phyloP scores from a whole-genome alignment of 1,284 basidiomycete species.

The Malassezia pachydermatis region DNA sequence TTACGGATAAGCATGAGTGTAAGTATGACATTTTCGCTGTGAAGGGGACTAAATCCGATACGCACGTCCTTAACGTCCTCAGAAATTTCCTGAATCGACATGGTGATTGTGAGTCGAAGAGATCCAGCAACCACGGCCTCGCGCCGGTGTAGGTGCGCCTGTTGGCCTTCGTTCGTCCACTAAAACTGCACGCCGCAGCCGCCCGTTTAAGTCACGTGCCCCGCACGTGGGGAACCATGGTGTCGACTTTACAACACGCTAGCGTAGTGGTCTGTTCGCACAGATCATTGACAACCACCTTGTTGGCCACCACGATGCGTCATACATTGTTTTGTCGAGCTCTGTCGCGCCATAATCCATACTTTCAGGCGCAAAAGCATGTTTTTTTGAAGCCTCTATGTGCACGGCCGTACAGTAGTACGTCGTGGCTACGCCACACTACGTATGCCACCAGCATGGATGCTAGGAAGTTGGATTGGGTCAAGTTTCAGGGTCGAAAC shows the following conservation, averaged over 20 bases:
- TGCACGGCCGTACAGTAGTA: too few relatives aligned
- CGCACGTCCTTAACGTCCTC: slow-evolving; percentile 54
- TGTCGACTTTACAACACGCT: background rate
- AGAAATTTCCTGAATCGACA: slow-evolving; percentile 70
- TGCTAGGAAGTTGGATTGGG: too few relatives aligned
- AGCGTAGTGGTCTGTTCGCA: background rate
- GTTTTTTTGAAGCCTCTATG: too few relatives aligned
- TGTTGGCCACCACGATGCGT: too few relatives aligned
- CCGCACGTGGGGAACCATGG: slow-evolving; percentile 1
- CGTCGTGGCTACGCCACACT: too few relatives aligned
- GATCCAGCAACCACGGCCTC: background rate
- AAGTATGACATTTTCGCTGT: background rate
- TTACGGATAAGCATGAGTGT: too few relatives aligned
- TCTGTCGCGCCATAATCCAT: too few relatives aligned
- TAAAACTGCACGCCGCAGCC: slow-evolving; percentile 19
- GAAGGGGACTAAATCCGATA: slow-evolving; percentile 47
- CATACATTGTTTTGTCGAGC: too few relatives aligned
- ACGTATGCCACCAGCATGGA: too few relatives aligned
- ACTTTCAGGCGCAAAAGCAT: too few relatives aligned
- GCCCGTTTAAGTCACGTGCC: slow-evolving; percentile 11
- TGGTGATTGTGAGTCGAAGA: slow-evolving; percentile 34
- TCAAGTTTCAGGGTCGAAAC: background rate
- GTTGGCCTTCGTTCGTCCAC: slow-evolving; percentile 4
- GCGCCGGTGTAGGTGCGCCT: slow-evolving; percentile 8
- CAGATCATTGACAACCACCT: too few relatives aligned